Conservation (phyloP, 129 eudicot species). For the Saussurea involucrata region DNA sequence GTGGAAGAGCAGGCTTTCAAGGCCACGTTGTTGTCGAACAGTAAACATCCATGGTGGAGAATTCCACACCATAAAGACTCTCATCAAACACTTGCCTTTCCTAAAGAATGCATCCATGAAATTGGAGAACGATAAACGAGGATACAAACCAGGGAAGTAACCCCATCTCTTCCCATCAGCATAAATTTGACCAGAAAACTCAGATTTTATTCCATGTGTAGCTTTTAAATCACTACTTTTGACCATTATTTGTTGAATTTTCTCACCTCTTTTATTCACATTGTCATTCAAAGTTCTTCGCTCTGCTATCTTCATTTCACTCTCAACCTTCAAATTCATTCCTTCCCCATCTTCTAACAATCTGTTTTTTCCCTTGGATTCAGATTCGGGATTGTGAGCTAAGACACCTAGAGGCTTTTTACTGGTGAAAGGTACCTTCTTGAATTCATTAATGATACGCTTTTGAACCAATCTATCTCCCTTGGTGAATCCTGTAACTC, state of each 20-base stretch:
- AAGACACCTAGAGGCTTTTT: conserved; percentile 41
- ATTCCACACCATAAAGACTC: conserved; percentile 97
- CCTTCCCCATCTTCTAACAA: background rate
- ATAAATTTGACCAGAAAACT: conserved; percentile 44
- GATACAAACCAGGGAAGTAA: conserved; percentile 73
- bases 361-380: conserved; percentile 6
- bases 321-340: conserved; percentile 7
- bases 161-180: conserved; percentile 98
- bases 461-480: conserved; percentile 67
- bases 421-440: conserved; percentile 42
- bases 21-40: conserved; percentile 75
- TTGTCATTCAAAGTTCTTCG: conserved; percentile 46
- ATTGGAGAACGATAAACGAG: conserved; percentile 57
- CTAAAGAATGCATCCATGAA: conserved; percentile 77
- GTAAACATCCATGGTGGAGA: conserved; percentile 87
- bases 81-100: conserved; percentile 70
- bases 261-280: conserved; percentile 2
- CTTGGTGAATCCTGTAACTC: conserved; percentile 62
- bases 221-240: conserved; percentile 9
- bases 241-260: conserved; percentile 6
- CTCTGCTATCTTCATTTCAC: conserved; percentile 40
- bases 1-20: conserved; percentile 75
- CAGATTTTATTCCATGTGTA: conserved; percentile 19
- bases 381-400: conserved; percentile 11
- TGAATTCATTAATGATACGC: conserved; percentile 51